These are phyloP conservation scores for Fusarium sterilihyphosum DNA, from an alignment of 2,329 filamentous ascomycete genomes.

Conservation along the genomic window DNA sequence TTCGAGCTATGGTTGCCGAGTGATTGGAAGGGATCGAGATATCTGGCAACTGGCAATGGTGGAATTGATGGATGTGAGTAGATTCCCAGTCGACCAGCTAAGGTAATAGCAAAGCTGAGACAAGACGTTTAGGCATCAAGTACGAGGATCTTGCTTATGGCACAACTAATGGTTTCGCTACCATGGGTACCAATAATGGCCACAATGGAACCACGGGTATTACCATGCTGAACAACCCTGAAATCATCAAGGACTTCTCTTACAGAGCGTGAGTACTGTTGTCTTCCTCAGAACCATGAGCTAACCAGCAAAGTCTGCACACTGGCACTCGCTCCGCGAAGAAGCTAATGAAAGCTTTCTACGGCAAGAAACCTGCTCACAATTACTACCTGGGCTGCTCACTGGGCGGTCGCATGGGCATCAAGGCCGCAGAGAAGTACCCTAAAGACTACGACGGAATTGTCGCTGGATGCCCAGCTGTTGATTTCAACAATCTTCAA, in stretches of 20 bases:
- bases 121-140: slow-evolving; percentile 50
- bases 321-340: background rate
- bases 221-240: slow-evolving; percentile 47
- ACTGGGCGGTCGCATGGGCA: slow-evolving; percentile 67
- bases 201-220: slow-evolving; percentile 53
- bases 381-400: slow-evolving; percentile 69
- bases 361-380: slow-evolving; percentile 50
- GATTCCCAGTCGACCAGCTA: too few relatives aligned
- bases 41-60: slow-evolving; percentile 59
- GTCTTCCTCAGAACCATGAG: rapidly evolving
- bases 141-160: slow-evolving; percentile 51
- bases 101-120: background rate
- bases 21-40: slow-evolving; percentile 54
- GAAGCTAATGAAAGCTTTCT: slow-evolving; percentile 50
- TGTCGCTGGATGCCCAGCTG: slow-evolving; percentile 57
- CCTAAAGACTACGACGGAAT: slow-evolving; percentile 66
- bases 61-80: slow-evolving; percentile 56
- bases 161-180: slow-evolving; percentile 53
- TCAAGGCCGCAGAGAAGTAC: slow-evolving; percentile 62
- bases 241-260: slow-evolving; percentile 51
- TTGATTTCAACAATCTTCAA: slow-evolving; percentile 55
- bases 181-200: slow-evolving; percentile 60
- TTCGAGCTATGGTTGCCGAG: slow-evolving; percentile 58
- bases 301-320: background rate
- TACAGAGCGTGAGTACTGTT: slow-evolving; percentile 33